Evolutionary conservation across 2,329 filamentous ascomycete genomes (phyloP).

Genomic region (Hymenoscyphus fructigenus): DNA sequence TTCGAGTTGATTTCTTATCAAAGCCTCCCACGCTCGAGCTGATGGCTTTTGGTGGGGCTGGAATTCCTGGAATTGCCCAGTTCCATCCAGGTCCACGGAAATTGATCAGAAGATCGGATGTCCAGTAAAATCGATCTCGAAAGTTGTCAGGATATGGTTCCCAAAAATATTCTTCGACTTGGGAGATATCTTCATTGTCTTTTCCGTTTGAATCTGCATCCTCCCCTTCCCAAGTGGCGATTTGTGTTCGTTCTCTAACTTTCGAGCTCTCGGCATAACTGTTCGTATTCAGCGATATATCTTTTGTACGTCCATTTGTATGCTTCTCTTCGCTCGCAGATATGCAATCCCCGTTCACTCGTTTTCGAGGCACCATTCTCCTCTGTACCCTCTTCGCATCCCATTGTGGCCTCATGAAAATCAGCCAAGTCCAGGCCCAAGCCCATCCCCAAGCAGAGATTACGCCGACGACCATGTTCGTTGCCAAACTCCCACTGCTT

Average conservation of each 20-base stretch:
- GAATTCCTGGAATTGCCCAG: slow-evolving; percentile 51
- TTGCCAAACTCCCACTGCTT: slow-evolving; percentile 52
- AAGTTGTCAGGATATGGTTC: slow-evolving; percentile 57
- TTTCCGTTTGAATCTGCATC: slow-evolving; percentile 3
- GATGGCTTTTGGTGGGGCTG: slow-evolving; percentile 45
- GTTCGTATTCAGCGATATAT: slow-evolving; percentile 5
- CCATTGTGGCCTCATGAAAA: slow-evolving; percentile 57
- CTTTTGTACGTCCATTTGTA: neutral
- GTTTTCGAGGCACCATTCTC: slow-evolving; percentile 25
- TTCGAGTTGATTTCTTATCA: slow-evolving; percentile 39
- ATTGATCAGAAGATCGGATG: slow-evolving; percentile 52
- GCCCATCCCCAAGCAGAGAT: slow-evolving; percentile 51
- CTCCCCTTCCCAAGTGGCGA: neutral
- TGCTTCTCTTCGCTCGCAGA: neutral
- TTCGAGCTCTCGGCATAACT: neutral
- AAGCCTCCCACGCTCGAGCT: slow-evolving; percentile 40
- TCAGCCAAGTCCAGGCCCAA: slow-evolving; percentile 48
- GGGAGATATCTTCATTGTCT: slow-evolving; percentile 17
- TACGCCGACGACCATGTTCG: slow-evolving; percentile 52
- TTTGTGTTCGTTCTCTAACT: slow-evolving; percentile 6
- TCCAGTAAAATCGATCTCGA: slow-evolving; percentile 53
- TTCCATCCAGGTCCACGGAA: slow-evolving; percentile 61
- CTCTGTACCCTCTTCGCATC: slow-evolving; percentile 48
- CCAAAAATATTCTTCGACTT: slow-evolving; percentile 56
- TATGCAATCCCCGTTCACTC: neutral